These are phyloP conservation scores for Escallonia rubra DNA, from an alignment of 129 eudicot genomes.

Conservation along the genomic window DNA sequence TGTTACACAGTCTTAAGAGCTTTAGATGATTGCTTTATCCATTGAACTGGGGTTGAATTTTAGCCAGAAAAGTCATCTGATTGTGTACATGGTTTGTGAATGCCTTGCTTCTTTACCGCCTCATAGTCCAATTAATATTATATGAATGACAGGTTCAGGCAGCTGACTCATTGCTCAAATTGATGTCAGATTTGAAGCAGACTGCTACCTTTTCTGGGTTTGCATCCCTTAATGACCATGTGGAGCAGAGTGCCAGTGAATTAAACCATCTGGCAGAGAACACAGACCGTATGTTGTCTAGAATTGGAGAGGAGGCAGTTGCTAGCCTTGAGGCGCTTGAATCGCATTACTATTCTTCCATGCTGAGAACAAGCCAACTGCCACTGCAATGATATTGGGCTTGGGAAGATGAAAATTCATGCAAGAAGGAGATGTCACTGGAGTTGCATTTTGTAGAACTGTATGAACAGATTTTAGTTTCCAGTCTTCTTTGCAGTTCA, in stretches of 20 bases:
- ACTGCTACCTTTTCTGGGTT: constrained; percentile 87
- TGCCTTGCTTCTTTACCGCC: too few species aligned
- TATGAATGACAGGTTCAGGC: constrained; percentile 68
- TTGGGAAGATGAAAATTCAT: too few species aligned
- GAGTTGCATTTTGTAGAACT: too few species aligned
- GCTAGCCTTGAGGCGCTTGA: constrained; percentile 87
- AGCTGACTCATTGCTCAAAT: constrained; percentile 69
- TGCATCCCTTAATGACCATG: constrained; percentile 85
- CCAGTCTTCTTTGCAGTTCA: too few species aligned
- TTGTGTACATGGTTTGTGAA: too few species aligned
- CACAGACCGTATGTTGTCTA: constrained; percentile 56
- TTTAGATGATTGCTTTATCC: too few species aligned
- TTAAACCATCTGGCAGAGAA: constrained; percentile 67
- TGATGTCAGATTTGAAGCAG: constrained; percentile 93
- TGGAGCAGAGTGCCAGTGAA: constrained; percentile 62
- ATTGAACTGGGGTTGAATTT: too few species aligned
- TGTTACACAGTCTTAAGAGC: too few species aligned
- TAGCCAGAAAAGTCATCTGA: too few species aligned
- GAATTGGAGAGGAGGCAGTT: constrained; percentile 85
- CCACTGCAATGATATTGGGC: constrained; percentile 16
- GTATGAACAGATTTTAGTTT: too few species aligned
- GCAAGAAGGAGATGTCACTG: too few species aligned
- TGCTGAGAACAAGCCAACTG: constrained; percentile 32
- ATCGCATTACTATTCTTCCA: constrained; percentile 78
- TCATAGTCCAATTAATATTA: too few species aligned